Evolutionary conservation across 495 filamentous ascomycete genomes (phyloP), one percentile per base, ranked within the genome.

Genomic region (Annulohypoxylon stygium): DNA sequence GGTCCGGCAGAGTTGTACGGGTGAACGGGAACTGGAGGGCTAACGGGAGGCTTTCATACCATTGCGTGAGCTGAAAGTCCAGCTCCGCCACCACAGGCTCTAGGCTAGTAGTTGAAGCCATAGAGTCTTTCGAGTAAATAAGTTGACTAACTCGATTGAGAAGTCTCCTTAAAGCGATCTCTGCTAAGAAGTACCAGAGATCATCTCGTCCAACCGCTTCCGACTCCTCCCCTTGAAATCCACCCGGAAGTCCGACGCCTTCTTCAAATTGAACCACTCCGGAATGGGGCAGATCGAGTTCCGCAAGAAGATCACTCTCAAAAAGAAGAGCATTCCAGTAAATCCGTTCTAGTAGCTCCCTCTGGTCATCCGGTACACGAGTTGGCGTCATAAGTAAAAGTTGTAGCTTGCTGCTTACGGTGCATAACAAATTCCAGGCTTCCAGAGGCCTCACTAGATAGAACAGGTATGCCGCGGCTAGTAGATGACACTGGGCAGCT

Each of bases 321-420:
- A 93, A 93, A 55, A 95, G 85, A 3, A 95, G 82, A 3, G 92
- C 84, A 69, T 95, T 95, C 93, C 93, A 95, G 81, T 93, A 94
- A 4, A 95, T 90, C 47, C 92, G 83, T 69, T 93, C 90, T 53
- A 88, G 88, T 45, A 94, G 78, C 79, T 94, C 92, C 65, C 89
- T 86, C 77, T 90, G 88, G 53, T 89, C 88, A 10, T 87, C 78
- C 1, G 93, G 90, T 3, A 94, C 86, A 55, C 91, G 86, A 57
- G 87, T 91, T 12, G 91, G 88, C 9, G 89, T 88, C 78, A 90
- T 91, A 43, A 94, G 84, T 30, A 95, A 83, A 16, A 94, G 81
- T 80, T 95, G 93, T 26, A 94, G 81, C 73, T 94, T 95, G 76
- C 91, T 91, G 82, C 91, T 93, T 9, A 91, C 92, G 68, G 88